Evolutionary conservation across 257 asterid genomes (phyloP).

Genomic region (Nicotiana benthamiana): DNA sequence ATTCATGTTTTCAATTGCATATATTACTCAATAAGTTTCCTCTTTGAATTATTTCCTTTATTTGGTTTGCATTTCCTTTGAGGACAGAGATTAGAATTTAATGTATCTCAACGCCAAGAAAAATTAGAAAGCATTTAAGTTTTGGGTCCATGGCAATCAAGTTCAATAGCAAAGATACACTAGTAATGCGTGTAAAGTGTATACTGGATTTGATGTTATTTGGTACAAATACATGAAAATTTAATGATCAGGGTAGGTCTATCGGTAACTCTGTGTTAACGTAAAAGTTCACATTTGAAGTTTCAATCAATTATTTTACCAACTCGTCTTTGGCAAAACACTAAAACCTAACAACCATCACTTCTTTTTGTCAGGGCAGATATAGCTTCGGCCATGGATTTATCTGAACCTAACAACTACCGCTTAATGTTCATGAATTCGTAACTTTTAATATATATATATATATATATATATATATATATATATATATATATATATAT

Average conservation of each 20-base stretch:
- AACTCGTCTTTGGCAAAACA: background rate
- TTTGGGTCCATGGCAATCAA: background rate
- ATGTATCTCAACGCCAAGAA: background rate
- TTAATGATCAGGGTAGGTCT: background rate
- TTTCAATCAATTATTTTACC: background rate
- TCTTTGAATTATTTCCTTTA: no score
- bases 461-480: no score
- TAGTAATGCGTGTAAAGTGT: background rate
- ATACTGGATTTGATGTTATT: background rate
- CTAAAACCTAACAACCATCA: background rate
- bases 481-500: no score
- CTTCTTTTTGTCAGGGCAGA: background rate
- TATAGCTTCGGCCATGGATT: no score
- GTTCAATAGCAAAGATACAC: background rate
- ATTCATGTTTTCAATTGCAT: background rate
- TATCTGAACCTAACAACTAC: no score
- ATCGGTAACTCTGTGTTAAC: background rate
- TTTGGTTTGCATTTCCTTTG: background rate
- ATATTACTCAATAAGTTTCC: background rate
- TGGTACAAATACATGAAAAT: background rate
- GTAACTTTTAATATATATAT: no score
- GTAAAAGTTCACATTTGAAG: background rate
- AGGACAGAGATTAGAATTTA: background rate
- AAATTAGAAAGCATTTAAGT: background rate
- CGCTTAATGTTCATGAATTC: no score